These are phyloP conservation scores for Licmophora abbreviata DNA, from an alignment of 108 stramenopile genomes.

Conservation along the genomic window DNA sequence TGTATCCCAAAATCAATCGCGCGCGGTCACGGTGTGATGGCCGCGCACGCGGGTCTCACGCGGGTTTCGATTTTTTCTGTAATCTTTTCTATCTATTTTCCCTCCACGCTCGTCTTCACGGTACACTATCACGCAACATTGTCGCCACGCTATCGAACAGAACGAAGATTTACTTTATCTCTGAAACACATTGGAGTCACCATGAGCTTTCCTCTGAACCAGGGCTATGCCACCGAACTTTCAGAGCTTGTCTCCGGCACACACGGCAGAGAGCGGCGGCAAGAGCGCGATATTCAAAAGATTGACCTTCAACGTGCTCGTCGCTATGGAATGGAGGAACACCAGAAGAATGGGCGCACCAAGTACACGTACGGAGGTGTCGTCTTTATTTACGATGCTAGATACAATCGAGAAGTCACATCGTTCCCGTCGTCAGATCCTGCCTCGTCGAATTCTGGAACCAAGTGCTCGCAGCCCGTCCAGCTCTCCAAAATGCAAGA, in stretches of 20 bases:
- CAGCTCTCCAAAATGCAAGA: slow-evolving; percentile 16
- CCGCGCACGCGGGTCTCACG: too few species aligned
- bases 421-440: slow-evolving; percentile 9
- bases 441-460: slow-evolving; percentile 14
- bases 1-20: too few species aligned
- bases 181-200: too few species aligned
- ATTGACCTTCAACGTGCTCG: slow-evolving; percentile 41
- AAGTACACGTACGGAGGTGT: slow-evolving; percentile 41
- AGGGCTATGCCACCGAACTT: slow-evolving; percentile 2
- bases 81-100: too few species aligned
- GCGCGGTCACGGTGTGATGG: too few species aligned
- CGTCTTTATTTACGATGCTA: slow-evolving; percentile 36
- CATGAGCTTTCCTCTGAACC: too few species aligned
- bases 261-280: slow-evolving; percentile 31
- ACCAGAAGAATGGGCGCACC: slow-evolving; percentile 16
- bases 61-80: too few species aligned
- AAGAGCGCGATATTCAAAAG: slow-evolving; percentile 41
- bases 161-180: too few species aligned
- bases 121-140: too few species aligned
- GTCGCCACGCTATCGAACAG: too few species aligned
- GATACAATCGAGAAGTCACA: slow-evolving; percentile 26
- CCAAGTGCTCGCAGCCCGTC: slow-evolving; percentile 22
- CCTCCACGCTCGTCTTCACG: too few species aligned
- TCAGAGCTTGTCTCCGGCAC: not conserved
- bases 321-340: slow-evolving; percentile 34